Conservation (phyloP, 441 rosid genomes). For the Adansonia rubrostipa region DNA sequence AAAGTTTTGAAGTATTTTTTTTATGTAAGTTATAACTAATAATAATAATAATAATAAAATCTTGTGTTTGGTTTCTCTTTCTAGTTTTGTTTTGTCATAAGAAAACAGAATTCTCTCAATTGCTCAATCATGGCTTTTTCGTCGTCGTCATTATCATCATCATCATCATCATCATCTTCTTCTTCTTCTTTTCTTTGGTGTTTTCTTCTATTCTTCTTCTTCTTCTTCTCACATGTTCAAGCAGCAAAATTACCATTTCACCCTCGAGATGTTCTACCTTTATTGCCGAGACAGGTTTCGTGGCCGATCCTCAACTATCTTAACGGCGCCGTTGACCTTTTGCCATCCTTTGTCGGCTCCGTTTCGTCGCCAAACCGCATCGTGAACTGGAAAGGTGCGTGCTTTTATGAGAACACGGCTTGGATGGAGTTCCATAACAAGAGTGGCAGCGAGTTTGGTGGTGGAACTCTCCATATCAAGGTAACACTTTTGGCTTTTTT, state of each 20-base stretch:
- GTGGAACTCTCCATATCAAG: slow-evolving; percentile 94
- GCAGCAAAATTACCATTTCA: slow-evolving; percentile 58
- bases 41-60: not conserved
- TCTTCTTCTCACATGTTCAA: not conserved
- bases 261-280: slow-evolving; percentile 73
- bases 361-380: slow-evolving; percentile 55
- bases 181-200: slow-evolving; percentile 26
- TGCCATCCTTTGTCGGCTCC: slow-evolving; percentile 82
- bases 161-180: slow-evolving; percentile 3
- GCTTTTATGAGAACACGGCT: slow-evolving; percentile 74
- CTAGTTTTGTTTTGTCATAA: not conserved
- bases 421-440: slow-evolving; percentile 93
- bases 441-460: slow-evolving; percentile 74
- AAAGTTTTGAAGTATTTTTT: not conserved
- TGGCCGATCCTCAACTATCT: slow-evolving; percentile 81
- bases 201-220: slow-evolving; percentile 20
- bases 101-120: not conserved
- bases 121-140: slow-evolving; percentile 37
- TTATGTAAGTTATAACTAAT: not conserved
- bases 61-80: not conserved
- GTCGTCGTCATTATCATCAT: no score
- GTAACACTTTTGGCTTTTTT: slow-evolving; percentile 32
- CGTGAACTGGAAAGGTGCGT: slow-evolving; percentile 85
- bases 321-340: slow-evolving; percentile 62
- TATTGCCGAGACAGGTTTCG: slow-evolving; percentile 68